Evolutionary conservation across 805 yeast species (phyloP).

Genomic region (Teunomyces atbi): DNA sequence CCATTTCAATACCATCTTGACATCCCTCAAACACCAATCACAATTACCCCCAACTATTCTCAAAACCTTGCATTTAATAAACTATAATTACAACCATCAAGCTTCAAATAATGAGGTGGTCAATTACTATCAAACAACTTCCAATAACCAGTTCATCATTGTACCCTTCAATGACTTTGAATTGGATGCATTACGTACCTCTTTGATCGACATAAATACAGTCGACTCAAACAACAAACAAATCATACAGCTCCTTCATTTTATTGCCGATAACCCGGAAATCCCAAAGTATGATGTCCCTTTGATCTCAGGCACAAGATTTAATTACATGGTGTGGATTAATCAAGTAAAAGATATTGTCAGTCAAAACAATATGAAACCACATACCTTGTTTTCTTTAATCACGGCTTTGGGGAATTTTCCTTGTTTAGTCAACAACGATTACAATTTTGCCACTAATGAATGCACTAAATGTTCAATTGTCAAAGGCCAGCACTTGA

Average conservation of each 20-base stretch:
- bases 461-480: slow-evolving; percentile 39
- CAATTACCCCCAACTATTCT: slow-evolving; percentile 15
- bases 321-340: slow-evolving; percentile 21
- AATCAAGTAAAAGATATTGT: slow-evolving; percentile 14
- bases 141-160: slow-evolving; percentile 9
- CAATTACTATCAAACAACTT: slow-evolving; percentile 11
- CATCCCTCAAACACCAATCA: background rate
- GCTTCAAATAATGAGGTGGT: slow-evolving; percentile 8
- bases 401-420: slow-evolving; percentile 41
- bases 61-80: slow-evolving; percentile 23
- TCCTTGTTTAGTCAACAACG: slow-evolving; percentile 41
- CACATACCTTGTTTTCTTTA: slow-evolving; percentile 21
- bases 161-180: slow-evolving; percentile 19
- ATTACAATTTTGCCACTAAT: slow-evolving; percentile 27
- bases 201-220: slow-evolving; percentile 1
- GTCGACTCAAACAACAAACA: slow-evolving; percentile 3
- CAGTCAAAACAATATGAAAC: slow-evolving; percentile 9
- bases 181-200: slow-evolving; percentile 14
- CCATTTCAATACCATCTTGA: slow-evolving; percentile 13
- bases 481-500: slow-evolving; percentile 22
- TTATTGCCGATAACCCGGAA: background rate
- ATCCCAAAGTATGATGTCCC: background rate
- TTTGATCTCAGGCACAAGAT: slow-evolving; percentile 4
- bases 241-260: background rate
- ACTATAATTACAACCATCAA: slow-evolving; percentile 14